Evolutionary conservation across 176 grass and related monocot genomes (phyloP).

Genomic region (Oryza longistaminata): DNA sequence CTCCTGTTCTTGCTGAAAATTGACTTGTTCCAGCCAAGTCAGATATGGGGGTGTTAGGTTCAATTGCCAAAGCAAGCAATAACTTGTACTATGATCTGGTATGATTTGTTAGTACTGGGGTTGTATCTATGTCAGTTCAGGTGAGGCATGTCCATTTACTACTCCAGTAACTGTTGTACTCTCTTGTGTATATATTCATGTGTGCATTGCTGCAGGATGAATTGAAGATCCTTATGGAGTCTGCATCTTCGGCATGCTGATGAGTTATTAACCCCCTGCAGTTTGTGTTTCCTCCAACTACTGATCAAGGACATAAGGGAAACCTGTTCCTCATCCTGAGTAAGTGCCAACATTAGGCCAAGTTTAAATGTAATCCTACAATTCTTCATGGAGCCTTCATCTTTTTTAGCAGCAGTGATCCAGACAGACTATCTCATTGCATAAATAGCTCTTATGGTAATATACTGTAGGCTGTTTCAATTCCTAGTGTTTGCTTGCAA

Average conservation of each 20-base stretch:
- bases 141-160: not conserved
- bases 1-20: not conserved
- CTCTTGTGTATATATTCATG: not conserved
- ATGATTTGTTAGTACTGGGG: not conserved
- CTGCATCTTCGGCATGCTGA: not conserved
- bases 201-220: not conserved
- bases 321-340: not conserved
- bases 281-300: not conserved
- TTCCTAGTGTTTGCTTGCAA: too few species aligned
- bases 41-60: too few species aligned
- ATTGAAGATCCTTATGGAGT: not conserved
- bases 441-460: not conserved
- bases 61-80: too few species aligned
- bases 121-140: not conserved
- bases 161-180: not conserved
- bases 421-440: not conserved
- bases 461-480: too few species aligned
- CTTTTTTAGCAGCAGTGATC: too few species aligned
- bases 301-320: not conserved
- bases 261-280: not conserved
- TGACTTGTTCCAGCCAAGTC: not conserved
- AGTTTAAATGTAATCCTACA: too few species aligned
- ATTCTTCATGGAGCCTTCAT: too few species aligned
- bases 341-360: not conserved
- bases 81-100: not conserved